Percentiles rank a stretch among this genome's conserved stretches.
Conservation (phyloP, 2,329 filamentous ascomycete species). For the Helicocarpus griseus region DNA sequence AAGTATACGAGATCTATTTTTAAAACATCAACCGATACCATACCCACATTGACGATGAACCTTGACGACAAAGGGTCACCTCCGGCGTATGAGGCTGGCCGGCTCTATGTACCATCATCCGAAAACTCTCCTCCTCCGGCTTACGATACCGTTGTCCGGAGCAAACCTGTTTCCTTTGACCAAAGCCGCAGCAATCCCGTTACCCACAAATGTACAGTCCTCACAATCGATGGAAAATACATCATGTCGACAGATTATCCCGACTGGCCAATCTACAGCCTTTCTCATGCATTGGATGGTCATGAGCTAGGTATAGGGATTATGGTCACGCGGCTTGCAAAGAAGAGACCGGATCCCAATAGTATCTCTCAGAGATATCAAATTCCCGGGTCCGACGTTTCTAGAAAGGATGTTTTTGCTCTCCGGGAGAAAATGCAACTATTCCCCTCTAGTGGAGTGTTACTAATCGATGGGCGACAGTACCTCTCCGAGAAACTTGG, state of each 20-base stretch:
- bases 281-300: slow-evolving; percentile 13
- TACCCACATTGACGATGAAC: not conserved
- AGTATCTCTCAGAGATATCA: not conserved
- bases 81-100: not conserved
- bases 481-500: slow-evolving; percentile 10
- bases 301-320: slow-evolving; percentile 11
- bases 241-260: slow-evolving; percentile 8
- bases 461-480: slow-evolving; percentile 11
- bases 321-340: slow-evolving; percentile 11
- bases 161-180: not conserved
- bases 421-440: slow-evolving; percentile 7
- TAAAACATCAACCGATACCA: too few species aligned
- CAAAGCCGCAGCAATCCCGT: not conserved
- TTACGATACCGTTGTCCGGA: slow-evolving; percentile 7
- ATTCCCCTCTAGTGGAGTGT: slow-evolving; percentile 5
- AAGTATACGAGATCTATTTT: too few species aligned
- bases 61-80: not conserved
- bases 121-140: slow-evolving; percentile 1
- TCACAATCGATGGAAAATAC: slow-evolving; percentile 11
- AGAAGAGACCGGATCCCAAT: not conserved
- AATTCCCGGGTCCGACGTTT: not conserved
- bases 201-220: slow-evolving; percentile 3
- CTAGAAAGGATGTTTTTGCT: slow-evolving; percentile 10
- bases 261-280: slow-evolving; percentile 9
- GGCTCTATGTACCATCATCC: not conserved